Evolutionary conservation across 2,329 filamentous ascomycete genomes (phyloP).

Genomic region (Epichloe baconii): DNA sequence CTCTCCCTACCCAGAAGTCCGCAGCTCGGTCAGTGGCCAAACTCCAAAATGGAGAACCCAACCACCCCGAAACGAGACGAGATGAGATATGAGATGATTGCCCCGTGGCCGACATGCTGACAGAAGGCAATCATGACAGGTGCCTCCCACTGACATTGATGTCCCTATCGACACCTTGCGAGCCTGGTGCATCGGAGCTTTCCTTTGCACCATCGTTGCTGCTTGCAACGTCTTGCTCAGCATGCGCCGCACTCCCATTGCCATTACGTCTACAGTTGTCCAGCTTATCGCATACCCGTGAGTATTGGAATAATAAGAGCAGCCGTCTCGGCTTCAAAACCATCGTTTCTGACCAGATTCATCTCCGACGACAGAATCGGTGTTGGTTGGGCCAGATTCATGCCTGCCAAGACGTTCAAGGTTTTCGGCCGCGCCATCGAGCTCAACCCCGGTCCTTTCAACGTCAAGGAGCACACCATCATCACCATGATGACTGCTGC

Average conservation of each 20-base stretch:
- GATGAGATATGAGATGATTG: not conserved
- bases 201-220: conserved; percentile 45
- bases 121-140: conserved; percentile 1
- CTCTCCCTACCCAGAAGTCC: conserved; percentile 25
- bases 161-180: conserved; percentile 44
- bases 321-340: not conserved
- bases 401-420: conserved; percentile 18
- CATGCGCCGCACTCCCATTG: conserved; percentile 35
- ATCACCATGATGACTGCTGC: conserved; percentile 32
- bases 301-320: conserved; percentile 1
- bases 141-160: conserved; percentile 35
- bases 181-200: conserved; percentile 43
- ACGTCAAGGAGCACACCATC: conserved; percentile 37
- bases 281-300: conserved; percentile 41
- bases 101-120: not conserved
- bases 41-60: too few species aligned
- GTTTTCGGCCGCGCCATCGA: conserved; percentile 19
- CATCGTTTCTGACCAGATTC: not conserved
- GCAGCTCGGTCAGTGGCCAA: conserved; percentile 10
- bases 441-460: conserved; percentile 29
- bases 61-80: too few species aligned
- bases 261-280: conserved; percentile 39
- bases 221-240: conserved; percentile 42
- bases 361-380: conserved; percentile 12
- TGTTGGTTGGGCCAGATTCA: conserved; percentile 18